phyloP scores from a whole-genome alignment of 2,329 filamentous ascomycete species.

The Camillea tinctor region DNA sequence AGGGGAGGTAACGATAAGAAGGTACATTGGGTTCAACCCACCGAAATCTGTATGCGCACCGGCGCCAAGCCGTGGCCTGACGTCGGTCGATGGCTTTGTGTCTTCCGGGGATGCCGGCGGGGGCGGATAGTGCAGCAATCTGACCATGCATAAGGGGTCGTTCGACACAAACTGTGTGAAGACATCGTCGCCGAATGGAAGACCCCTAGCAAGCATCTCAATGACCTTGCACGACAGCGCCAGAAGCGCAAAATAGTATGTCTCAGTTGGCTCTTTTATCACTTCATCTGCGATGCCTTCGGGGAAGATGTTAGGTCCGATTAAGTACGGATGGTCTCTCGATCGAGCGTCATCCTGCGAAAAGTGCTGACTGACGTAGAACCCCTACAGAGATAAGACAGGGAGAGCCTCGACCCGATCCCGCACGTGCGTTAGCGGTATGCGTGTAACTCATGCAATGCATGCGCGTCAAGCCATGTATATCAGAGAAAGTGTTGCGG shows the following conservation, averaged over 20 bases:
- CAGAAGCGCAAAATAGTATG: constrained; percentile 19
- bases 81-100: constrained; percentile 13
- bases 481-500: background rate
- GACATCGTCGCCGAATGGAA: constrained; percentile 20
- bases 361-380: constrained; percentile 24
- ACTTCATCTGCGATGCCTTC: constrained; percentile 10
- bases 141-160: constrained; percentile 22
- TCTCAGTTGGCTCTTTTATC: constrained; percentile 18
- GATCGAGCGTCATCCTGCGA: constrained; percentile 14
- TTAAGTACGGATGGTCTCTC: constrained; percentile 17
- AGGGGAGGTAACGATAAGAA: background rate
- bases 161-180: constrained; percentile 22
- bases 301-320: constrained; percentile 25
- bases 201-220: constrained; percentile 22
- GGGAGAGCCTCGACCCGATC: background rate
- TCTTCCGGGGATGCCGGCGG: constrained; percentile 2
- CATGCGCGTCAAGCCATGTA: background rate
- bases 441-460: background rate
- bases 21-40: background rate
- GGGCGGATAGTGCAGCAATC: constrained; percentile 23
- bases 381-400: constrained; percentile 10
- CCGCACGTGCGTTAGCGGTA: background rate
- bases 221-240: constrained; percentile 18
- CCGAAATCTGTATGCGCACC: constrained; percentile 28
- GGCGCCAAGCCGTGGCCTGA: constrained; percentile 18